Base-by-base conservation (phyloP, 2,329 filamentous ascomycete species). In the Neonectria neomacrospora region DNA sequence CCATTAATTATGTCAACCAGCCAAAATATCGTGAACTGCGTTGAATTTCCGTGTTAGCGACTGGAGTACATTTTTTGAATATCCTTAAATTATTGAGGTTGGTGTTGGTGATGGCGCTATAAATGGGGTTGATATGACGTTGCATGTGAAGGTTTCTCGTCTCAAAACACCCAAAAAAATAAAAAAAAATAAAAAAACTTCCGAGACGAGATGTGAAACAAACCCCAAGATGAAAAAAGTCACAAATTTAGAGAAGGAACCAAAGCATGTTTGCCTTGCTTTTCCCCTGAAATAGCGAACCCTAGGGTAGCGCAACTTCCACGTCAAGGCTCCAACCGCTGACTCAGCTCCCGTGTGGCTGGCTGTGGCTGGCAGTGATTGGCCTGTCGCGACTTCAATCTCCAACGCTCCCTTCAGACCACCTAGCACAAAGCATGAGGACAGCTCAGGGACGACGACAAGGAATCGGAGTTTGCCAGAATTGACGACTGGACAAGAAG, bases 341-440 rank as follows among this genome's bases (percentile, higher is more conserved):
- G 61, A 64, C 61, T 64, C 61, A 61, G 52, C 61, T 18, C 12
- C 2, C 3, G n/a, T 39, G 37, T 22, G 52, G 52, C 18, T 23
- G 30, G 28, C 28, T 45, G 39, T 54, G 37, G 39, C 26, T 37
- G 22, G 23, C 30, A 57, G 26, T 56, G 58, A 56, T 63, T 58
- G 61, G 52, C 42, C 34, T 60, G 48, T 37, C 37, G 22, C 23
- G 48, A 37, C 48, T 50, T 48, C 26, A 28, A 42, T 42, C 51
- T 22, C 26, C 37, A 37, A 52, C 52, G 30, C 48, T 54, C 45
- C 34, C 37, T 61, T 39, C 60, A 58, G 45, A 54, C 23, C 42
- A 32, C 26, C 47, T 18, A 50, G 47, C 47, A 32, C 47, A 48
- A 58, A 45, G 26, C 16, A 53, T 39, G 32, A 57, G 53, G 42